Percentiles rank a stretch among this genome's conserved stretches.
Evolutionary conservation across 1,284 basidiomycete species (phyloP).

Genomic region (Pseudozyma sp.): DNA sequence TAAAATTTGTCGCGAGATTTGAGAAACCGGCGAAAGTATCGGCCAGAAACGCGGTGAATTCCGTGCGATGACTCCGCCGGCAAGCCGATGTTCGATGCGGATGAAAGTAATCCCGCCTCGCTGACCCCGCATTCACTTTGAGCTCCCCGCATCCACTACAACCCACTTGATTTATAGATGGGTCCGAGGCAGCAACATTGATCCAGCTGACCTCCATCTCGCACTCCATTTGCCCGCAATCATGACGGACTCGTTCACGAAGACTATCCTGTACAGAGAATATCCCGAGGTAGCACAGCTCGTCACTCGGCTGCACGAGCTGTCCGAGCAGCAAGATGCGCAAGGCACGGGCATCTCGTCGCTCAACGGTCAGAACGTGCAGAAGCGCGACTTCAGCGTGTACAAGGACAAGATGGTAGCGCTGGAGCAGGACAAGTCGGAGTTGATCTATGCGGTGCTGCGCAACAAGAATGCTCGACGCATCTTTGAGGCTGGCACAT

Average conservation of each 20-base stretch:
- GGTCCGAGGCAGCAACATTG: background rate
- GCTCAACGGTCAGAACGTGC: slow-evolving; percentile 28
- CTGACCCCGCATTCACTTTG: background rate
- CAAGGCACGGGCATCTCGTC: slow-evolving; percentile 38
- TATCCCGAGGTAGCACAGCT: slow-evolving; percentile 24
- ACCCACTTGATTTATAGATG: background rate
- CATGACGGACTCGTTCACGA: slow-evolving; percentile 21
- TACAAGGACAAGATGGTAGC: slow-evolving; percentile 44
- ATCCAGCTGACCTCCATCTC: background rate
- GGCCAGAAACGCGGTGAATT: slow-evolving; percentile 7
- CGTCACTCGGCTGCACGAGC: slow-evolving; percentile 31
- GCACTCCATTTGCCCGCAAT: background rate
- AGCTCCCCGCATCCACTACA: background rate
- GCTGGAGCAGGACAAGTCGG: slow-evolving; percentile 42
- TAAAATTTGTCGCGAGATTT: background rate
- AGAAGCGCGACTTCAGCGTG: slow-evolving; percentile 33
- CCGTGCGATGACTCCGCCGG: background rate
- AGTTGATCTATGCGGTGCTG: slow-evolving; percentile 26
- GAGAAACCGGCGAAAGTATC: slow-evolving; percentile 4
- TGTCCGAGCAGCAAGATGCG: slow-evolving; percentile 33
- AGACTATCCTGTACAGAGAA: slow-evolving; percentile 24
- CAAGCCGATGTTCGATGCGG: background rate
- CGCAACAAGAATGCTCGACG: slow-evolving; percentile 33
- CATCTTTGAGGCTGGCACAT: slow-evolving; percentile 41
- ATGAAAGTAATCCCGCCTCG: slow-evolving; percentile 5